Evolutionary conservation across 257 asterid species (phyloP).

Genomic region (Perilla frutescens): DNA sequence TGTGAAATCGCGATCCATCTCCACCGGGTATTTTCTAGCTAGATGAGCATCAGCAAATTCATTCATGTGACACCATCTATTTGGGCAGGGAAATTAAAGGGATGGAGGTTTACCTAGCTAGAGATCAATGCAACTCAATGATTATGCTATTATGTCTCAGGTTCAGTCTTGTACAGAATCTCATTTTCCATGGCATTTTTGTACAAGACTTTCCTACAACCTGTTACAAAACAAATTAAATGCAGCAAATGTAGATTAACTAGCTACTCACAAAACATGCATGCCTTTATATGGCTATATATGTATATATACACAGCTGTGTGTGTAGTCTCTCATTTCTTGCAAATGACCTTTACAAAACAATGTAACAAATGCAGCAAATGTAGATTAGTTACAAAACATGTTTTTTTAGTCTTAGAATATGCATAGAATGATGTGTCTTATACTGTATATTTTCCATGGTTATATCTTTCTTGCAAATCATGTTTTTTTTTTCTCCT

Average conservation of each 20-base stretch:
- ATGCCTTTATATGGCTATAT: neutral
- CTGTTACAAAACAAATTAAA: slow-evolving; percentile 5
- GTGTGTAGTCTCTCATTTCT: neutral
- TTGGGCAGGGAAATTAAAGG: slow-evolving; percentile 61
- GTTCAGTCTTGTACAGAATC: slow-evolving; percentile 93
- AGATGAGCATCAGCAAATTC: neutral
- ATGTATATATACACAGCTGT: neutral
- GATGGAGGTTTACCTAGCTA: slow-evolving; percentile 55
- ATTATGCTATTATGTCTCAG: slow-evolving; percentile 61
- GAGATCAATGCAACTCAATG: slow-evolving; percentile 57
- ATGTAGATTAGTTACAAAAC: no score
- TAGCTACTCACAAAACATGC: neutral
- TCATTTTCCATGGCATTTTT: slow-evolving; percentile 63
- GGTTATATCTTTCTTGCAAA: no score
- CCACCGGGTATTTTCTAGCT: neutral
- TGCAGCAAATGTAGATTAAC: neutral
- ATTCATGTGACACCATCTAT: slow-evolving; percentile 57
- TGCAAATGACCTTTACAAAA: neutral
- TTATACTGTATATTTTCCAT: no score
- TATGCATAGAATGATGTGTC: no score
- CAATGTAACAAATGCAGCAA: no score
- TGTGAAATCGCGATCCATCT: neutral
- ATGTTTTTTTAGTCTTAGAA: no score
- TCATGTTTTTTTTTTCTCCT: slow-evolving; percentile 1
- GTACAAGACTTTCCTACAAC: slow-evolving; percentile 66